Evolutionary conservation across 371 early-diverging fungal genomes (phyloP), one percentile per base, ranked within the genome.

Genomic region (Lichtheimia ornata): DNA sequence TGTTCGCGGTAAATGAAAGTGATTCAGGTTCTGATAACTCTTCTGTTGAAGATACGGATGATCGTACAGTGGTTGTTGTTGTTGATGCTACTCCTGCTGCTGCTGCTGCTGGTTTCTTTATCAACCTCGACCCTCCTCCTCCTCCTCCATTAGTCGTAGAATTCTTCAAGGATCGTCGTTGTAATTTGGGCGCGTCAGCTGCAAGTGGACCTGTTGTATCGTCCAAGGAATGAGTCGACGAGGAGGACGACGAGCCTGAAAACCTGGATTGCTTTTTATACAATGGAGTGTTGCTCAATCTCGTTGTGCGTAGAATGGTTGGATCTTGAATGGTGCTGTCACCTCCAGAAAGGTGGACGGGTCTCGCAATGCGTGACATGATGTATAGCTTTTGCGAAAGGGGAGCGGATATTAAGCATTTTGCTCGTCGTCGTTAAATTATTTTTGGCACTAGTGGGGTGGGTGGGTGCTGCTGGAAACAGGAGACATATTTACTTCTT

Each of bases 311-410:
- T 25, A 42, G 6, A n/a, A 56, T 56, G 20, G 13, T 43, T 41
- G 41, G 45, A n/a, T 56, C 57, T 44, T 56, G 57, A 20, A 56
- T 42, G 24, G 57, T n/a, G 28, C 45, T 52, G 17, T 61, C 62
- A 35, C 41, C 24, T 18, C 43, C 28, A 35, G 54, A 53, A 3
- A 44, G 28, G 42, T 61, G 62, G 49, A 55, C 30, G 20, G 62
- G 62, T 55, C 62, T 61, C 43, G 62, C 62, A 51, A 61, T 61
- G 15, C 62, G 53, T 53, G 62, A 61, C 62, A 61, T 61, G 28
- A 44, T 27, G 53, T 55, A 35, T 11, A 35, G 11, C 11, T 35
- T 35, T 35, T 9, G 35, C 35, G 35, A 35, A 35, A 35, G 35
- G 35, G 35, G 35, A 35, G 35, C 35, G 35, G 35, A 35, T 35